Evolutionary conservation across 768 basidiomycete genomes (phyloP), one percentile per base, ranked within the genome.

Genomic region (Mycena olivaceomarginata): DNA sequence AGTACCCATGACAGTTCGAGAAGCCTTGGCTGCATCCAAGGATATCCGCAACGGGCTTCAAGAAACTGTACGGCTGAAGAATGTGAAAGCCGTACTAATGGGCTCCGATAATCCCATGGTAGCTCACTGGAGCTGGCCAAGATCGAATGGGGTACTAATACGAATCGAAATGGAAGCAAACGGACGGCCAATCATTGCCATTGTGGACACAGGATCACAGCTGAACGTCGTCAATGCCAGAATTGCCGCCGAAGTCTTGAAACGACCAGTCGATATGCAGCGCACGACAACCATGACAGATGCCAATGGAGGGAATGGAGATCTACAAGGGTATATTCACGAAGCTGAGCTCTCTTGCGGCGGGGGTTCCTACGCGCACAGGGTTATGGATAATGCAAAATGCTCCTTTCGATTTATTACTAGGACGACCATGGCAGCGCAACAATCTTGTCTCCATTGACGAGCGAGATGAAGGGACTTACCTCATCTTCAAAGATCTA

Each of bases 251-350:
- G 16, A 63, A 0, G 48, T 66, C 3, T 22, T 79, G 1, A 65
- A 71, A 0, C 56, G 77, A 13, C 76, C 80, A 0, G 73, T 84
- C 15, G 81, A 83, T 13, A 67, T 78, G 10, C 56, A 31, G 2
- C 15, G 70, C 12, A 15, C n/a, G 0, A 80, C 74, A 2, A 63
- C 16, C 4, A 80, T 85, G 78, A 72, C 63, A 56, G 85, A 86
- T 66, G 84, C 82, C 0, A 86, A 84, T 74, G 84, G 84, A 4
- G 82, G 81, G 4, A 70, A 79, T 57, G 80, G 80, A 0, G 39
- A 72, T 4, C 71, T 83, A 4, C 66, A 64, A 62, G 84, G 84
- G 16, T 68, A 80, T 25, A 77, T 82, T 2, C 22, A 67, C 2
- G 73, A 77, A 20, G 82, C 83, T 0, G 74, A 74, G 6, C 40